phyloP scores from a whole-genome alignment of 2,329 filamentous ascomycete genomes.

The Pezicula radicicola region DNA sequence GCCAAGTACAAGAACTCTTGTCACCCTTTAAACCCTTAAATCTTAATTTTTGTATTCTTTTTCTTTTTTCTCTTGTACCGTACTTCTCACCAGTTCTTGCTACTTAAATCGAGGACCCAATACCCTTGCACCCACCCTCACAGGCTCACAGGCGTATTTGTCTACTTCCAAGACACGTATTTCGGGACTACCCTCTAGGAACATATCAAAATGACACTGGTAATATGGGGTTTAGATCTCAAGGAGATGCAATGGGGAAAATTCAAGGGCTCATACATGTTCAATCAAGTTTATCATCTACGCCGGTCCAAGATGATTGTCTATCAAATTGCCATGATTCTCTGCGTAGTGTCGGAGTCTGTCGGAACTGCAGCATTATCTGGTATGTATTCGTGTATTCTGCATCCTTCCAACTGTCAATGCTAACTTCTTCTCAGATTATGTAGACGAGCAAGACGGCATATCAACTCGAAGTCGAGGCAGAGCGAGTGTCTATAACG shows the following conservation, averaged over 20 bases:
- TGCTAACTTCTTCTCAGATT: conserved; percentile 34
- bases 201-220: conserved; percentile 29
- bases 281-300: conserved; percentile 50
- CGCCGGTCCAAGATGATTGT: conserved; percentile 56
- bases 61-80: no score
- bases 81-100: no score
- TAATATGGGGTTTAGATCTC: conserved; percentile 57
- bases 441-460: conserved; percentile 49
- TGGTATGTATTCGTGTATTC: conserved; percentile 32
- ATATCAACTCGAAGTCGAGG: conserved; percentile 36
- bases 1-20: no score
- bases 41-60: no score
- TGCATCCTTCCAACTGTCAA: background rate
- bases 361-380: conserved; percentile 52
- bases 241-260: conserved; percentile 55
- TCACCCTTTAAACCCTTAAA: no score
- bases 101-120: no score
- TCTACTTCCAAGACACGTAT: background rate
- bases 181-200: background rate
- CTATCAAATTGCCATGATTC: conserved; percentile 57
- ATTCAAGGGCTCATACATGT: conserved; percentile 57
- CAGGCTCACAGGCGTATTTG: background rate
- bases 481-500: conserved; percentile 44
- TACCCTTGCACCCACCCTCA: no score
- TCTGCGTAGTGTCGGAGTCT: conserved; percentile 53